Base-by-base conservation (phyloP, 139 green algal species). In the Eudorina sp. region DNA sequence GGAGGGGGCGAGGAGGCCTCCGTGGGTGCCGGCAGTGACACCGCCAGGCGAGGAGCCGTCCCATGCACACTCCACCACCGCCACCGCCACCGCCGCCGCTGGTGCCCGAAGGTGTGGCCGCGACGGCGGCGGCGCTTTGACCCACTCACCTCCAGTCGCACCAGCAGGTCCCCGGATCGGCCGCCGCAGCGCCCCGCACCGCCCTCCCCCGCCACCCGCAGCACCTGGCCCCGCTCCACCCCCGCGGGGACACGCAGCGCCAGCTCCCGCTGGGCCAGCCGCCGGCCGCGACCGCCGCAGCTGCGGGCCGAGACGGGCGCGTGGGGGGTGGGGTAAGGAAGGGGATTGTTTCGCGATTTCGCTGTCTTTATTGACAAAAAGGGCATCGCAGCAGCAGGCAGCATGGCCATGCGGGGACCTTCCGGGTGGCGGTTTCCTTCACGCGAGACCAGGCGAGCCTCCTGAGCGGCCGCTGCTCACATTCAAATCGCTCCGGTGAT, bases 171-270 rank as follows among this genome's bases (percentile, higher is more conserved):
- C 2, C 90, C 90, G 1, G 88, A 18, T 0, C 51, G 21, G 0
- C 88, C 90, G 0, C 90, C 90, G 53, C 48, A 72, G 16, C 62
- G 77, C 6, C 90, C 91, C 51, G 60, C 80, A 46, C 89, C 34
- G 25, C 91, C 91, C 66, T 91, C 85, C 11, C 88, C 88, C 6
- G n/a, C n/a, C 41, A 92, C 58, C 4, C 85, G 69, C 81, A 93
- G 75, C 40, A 92, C 45, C 46, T 79, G 53, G 4, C 83, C 82
- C 16, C 91, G 85, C 72, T 78, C 76, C 78, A 92, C 87, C 25
- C 85, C 81, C 18, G 74, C 75, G 7, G 80, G 85, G 43, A 92
- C 74, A 0, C 66, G 40, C n/a, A 90, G 53, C 5, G 46, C 16
- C 78, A 92, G 83, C 31, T 60, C 19, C n/a, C 76, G 68, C 2